Evolutionary conservation across 345 rosid genomes (phyloP).

Genomic region (Populus pruinosa): DNA sequence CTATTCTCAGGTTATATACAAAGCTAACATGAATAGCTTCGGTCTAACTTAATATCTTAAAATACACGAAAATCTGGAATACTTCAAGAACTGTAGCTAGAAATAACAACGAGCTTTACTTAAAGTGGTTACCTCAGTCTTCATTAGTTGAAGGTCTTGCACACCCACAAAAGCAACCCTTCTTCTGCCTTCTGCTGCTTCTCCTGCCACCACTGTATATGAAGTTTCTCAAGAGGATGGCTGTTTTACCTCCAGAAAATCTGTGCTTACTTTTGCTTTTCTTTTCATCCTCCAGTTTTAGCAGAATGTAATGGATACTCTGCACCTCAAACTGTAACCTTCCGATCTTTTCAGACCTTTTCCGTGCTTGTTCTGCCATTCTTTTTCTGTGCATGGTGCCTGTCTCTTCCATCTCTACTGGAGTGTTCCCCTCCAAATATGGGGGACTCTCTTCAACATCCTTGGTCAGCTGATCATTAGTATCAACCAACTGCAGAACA

Average conservation of each 20-base stretch:
- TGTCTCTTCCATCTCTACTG: constrained; percentile 15
- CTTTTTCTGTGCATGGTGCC: constrained; percentile 1
- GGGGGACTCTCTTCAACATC: constrained; percentile 13
- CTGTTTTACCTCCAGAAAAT: constrained; percentile 47
- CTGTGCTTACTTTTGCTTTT: constrained; percentile 17
- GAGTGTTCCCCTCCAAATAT: constrained; percentile 15
- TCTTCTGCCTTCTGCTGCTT: constrained; percentile 45
- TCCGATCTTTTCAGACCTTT: constrained; percentile 24
- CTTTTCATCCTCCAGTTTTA: constrained; percentile 27
- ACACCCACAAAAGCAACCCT: constrained; percentile 69
- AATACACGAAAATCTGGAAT: constrained; percentile 3
- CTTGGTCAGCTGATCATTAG: constrained; percentile 16
- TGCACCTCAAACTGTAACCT: constrained; percentile 26
- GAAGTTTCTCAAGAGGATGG: constrained; percentile 61
- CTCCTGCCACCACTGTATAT: constrained; percentile 53
- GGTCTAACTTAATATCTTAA: constrained; percentile 6
- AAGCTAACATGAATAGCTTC: constrained; percentile 16
- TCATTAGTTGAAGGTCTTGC: constrained; percentile 50
- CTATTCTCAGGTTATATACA: constrained; percentile 19
- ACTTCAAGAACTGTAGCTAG: constrained; percentile 2
- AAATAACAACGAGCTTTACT: constrained; percentile 1
- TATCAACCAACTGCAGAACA: constrained; percentile 10
- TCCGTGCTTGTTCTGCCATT: constrained; percentile 20
- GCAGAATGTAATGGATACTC: constrained; percentile 15
- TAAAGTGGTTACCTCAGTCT: constrained; percentile 31